These are phyloP conservation scores for Myriosclerotinia scirpicola DNA, from an alignment of 2,329 filamentous ascomycete genomes.

Conservation along the genomic window DNA sequence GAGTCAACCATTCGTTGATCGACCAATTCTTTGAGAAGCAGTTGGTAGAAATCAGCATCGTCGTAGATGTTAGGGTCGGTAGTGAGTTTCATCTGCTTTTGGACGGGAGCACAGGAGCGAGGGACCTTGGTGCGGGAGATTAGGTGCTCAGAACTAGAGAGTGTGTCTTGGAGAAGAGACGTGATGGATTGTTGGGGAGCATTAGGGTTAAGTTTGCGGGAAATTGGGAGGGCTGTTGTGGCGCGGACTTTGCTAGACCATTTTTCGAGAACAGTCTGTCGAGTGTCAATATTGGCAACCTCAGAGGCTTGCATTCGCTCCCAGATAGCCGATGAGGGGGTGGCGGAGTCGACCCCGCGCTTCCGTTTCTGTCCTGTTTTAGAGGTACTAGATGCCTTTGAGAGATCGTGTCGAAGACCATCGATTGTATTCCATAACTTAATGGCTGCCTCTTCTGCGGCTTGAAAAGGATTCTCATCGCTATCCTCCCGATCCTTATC, in stretches of 20 bases:
- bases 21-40: constrained; percentile 88
- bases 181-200: constrained; percentile 60
- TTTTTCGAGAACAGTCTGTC: constrained; percentile 76
- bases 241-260: constrained; percentile 82
- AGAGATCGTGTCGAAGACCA: constrained; percentile 62
- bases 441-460: constrained; percentile 82
- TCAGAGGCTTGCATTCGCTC: constrained; percentile 68
- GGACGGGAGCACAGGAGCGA: constrained; percentile 73
- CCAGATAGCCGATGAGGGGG: constrained; percentile 69
- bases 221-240: constrained; percentile 55
- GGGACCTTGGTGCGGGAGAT: constrained; percentile 68
- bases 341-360: constrained; percentile 52
- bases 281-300: constrained; percentile 54
- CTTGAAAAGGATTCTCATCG: constrained; percentile 57
- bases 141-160: constrained; percentile 65
- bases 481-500: constrained; percentile 45
- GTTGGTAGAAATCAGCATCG: constrained; percentile 91
- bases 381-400: constrained; percentile 47
- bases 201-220: constrained; percentile 56
- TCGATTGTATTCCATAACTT: constrained; percentile 82
- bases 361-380: constrained; percentile 62
- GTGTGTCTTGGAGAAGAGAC: constrained; percentile 67
- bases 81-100: constrained; percentile 57
- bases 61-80: constrained; percentile 74
- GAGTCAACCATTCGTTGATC: constrained; percentile 79